phyloP scores from a whole-genome alignment of 306 rosid species.

The Fagus sylvatica region DNA sequence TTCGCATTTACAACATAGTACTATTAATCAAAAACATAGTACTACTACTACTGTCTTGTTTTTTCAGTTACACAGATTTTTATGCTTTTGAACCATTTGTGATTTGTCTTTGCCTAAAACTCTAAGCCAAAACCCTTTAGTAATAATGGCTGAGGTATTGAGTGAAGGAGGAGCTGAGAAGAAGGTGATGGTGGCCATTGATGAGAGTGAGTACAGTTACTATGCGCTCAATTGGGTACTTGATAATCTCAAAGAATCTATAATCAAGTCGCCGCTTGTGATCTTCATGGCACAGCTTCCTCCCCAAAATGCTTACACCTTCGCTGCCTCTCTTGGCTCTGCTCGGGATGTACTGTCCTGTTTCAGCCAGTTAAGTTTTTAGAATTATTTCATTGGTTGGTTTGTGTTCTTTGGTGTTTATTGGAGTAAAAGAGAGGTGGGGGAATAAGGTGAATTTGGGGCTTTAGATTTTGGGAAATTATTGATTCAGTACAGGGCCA shows the following conservation, averaged over 20 bases:
- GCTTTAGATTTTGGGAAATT: not conserved
- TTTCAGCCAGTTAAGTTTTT: constrained; percentile 42
- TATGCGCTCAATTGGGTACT: constrained; percentile 52
- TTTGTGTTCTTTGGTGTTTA: not conserved
- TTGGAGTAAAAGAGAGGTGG: too few relatives aligned
- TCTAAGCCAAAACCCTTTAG: not conserved
- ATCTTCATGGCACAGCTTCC: constrained; percentile 52
- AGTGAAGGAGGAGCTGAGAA: constrained; percentile 17
- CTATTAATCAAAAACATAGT: too few relatives aligned
- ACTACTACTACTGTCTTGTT: too few relatives aligned
- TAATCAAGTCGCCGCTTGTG: constrained; percentile 25
- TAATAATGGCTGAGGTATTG: constrained; percentile 22
- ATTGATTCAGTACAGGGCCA: not conserved
- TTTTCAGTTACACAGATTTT: not conserved
- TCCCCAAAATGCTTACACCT: constrained; percentile 22
- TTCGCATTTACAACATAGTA: not conserved
- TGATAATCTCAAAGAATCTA: constrained; percentile 43
- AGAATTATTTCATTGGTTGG: not conserved
- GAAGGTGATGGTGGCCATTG: constrained; percentile 58
- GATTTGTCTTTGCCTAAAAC: not conserved
- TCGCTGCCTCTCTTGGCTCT: constrained; percentile 41
- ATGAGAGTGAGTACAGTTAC: constrained; percentile 49
- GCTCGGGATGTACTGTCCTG: constrained; percentile 39
- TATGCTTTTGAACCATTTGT: not conserved
- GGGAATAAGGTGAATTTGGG: too few relatives aligned